phyloP scores from a whole-genome alignment of 306 rosid genomes.

The Carpinus fangiana region DNA sequence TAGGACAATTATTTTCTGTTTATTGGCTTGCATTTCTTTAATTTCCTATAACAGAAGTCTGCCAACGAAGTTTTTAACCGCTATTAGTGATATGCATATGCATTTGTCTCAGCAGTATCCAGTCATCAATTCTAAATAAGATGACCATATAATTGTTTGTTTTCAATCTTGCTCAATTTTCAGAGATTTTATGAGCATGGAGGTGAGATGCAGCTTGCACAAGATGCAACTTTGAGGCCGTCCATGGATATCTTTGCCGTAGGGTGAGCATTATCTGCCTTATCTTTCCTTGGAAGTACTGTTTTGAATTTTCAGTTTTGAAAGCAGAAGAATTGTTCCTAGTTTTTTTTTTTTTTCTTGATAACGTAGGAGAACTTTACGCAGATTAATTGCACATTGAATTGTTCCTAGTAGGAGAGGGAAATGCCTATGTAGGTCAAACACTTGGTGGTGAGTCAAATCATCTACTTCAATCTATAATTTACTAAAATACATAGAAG shows the following conservation, averaged over 20 bases:
- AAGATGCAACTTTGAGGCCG: conserved; percentile 80
- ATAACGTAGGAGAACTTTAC: no score
- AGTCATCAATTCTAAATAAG: conserved; percentile 2
- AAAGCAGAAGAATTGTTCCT: no score
- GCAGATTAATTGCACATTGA: no score
- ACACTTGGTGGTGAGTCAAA: not conserved
- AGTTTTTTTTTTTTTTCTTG: no score
- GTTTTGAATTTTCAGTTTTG: conserved; percentile 16
- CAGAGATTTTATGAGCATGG: conserved; percentile 99
- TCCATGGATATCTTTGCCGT: conserved; percentile 97
- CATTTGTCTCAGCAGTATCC: not conserved
- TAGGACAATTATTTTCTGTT: not conserved
- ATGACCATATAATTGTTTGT: conserved; percentile 15
- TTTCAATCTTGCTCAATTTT: conserved; percentile 4
- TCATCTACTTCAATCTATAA: not conserved
- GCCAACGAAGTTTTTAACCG: not conserved
- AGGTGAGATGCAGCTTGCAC: conserved; percentile 89
- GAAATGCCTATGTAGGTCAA: not conserved
- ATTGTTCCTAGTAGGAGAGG: not conserved
- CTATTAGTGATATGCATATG: not conserved
- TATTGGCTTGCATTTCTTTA: not conserved
- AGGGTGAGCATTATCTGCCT: conserved; percentile 66
- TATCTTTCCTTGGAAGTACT: conserved; percentile 22
- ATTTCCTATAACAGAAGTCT: not conserved
- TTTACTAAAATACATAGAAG: no score